Percentiles rank a stretch among this genome's conserved stretches.
phyloP scores from a whole-genome alignment of 768 basidiomycete genomes.

The Pisolithus albus region DNA sequence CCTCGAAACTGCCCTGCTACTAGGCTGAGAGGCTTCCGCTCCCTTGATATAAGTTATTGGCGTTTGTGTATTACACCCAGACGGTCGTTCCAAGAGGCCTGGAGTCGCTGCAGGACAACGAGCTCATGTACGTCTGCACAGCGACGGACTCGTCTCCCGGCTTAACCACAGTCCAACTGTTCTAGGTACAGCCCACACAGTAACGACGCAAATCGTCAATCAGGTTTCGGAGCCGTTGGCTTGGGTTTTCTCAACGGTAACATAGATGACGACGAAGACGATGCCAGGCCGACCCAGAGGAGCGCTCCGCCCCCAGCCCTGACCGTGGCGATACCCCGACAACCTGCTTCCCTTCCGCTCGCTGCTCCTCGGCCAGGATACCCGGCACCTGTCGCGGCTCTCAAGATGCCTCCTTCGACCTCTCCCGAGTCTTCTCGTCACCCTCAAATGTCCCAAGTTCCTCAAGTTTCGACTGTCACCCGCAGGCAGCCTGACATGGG shows the following conservation, averaged over 20 bases:
- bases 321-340: constrained; percentile 27
- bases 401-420: constrained; percentile 45
- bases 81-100: neutral
- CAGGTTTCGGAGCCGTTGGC: constrained; percentile 49
- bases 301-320: constrained; percentile 21
- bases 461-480: constrained; percentile 17
- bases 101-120: neutral
- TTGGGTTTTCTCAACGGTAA: constrained; percentile 39
- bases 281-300: constrained; percentile 15
- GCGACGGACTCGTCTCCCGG: constrained; percentile 39
- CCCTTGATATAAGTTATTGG: constrained; percentile 17
- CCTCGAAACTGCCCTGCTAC: constrained; percentile 10
- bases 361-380: constrained; percentile 72
- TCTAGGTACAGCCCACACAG: constrained; percentile 54
- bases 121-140: neutral
- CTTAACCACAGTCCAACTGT: constrained; percentile 45
- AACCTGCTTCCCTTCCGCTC: constrained; percentile 37
- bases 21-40: constrained; percentile 24
- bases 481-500: constrained; percentile 14
- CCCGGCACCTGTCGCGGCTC: constrained; percentile 59
- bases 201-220: constrained; percentile 37
- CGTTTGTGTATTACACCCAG: neutral
- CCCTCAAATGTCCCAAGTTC: constrained; percentile 27
- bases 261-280: constrained; percentile 36
- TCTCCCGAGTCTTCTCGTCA: constrained; percentile 21